phyloP scores from a whole-genome alignment of 768 basidiomycete species.

The Mrakia gelida region DNA sequence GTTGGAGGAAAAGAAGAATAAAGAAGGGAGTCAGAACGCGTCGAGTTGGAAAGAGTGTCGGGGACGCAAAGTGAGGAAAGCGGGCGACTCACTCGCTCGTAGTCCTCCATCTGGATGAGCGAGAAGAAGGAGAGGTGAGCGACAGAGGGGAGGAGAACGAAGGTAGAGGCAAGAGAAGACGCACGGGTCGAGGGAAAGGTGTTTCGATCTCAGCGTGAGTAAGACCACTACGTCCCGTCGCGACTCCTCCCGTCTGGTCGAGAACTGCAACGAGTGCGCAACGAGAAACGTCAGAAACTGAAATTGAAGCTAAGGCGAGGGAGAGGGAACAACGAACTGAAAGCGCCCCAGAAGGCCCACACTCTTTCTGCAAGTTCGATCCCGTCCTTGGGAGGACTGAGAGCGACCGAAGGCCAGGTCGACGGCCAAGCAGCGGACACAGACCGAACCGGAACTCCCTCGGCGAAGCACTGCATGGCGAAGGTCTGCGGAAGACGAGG shows the following conservation, averaged over 20 bases:
- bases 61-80: neutral
- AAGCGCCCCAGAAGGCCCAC: neutral
- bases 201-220: neutral
- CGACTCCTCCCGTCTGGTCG: neutral
- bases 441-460: neutral
- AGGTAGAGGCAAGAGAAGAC: too few relatives aligned
- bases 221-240: neutral
- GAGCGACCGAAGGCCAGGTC: neutral
- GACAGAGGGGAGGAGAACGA: too few relatives aligned
- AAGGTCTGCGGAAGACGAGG: neutral
- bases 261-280: neutral
- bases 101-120: neutral
- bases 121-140: too few relatives aligned
- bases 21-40: neutral
- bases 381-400: neutral
- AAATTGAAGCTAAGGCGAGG: neutral
- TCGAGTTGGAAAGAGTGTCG: neutral
- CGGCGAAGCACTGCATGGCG: neutral
- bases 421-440: neutral
- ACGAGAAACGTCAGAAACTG: neutral
- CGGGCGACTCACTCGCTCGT: neutral
- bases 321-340: neutral
- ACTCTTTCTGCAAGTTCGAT: constrained; percentile 2
- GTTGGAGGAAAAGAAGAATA: neutral
- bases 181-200: neutral